Conservation (phyloP, 1,139 yeast species). For the Debaryomyces udenii region DNA sequence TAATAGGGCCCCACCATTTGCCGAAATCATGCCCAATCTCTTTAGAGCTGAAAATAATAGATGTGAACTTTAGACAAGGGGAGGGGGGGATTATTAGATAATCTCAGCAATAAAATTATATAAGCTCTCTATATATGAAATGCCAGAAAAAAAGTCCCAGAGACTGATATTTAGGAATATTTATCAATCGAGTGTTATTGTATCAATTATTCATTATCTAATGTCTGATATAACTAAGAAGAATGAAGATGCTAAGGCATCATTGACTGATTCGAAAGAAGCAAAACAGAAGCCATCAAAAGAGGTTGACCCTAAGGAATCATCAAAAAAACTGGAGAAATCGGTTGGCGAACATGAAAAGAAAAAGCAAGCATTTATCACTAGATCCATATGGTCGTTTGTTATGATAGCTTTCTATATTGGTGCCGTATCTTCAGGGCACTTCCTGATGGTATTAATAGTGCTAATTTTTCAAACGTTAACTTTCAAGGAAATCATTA, state of each 20-base stretch:
- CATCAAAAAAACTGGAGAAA: neutral
- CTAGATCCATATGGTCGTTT: conserved; percentile 92
- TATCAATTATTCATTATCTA: conserved; percentile 4
- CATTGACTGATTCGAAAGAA: conserved; percentile 4
- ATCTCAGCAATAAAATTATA: neutral
- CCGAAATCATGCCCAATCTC: too few species aligned
- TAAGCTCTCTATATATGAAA: conserved; percentile 1
- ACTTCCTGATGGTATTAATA: conserved; percentile 71
- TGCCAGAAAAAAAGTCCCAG: conserved; percentile 5
- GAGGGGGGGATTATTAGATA: neutral
- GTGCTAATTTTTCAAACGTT: conserved; percentile 76
- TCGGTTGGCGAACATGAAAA: conserved; percentile 48
- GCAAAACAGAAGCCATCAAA: neutral
- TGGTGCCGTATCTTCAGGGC: conserved; percentile 80
- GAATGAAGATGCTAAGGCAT: conserved; percentile 8
- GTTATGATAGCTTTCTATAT: conserved; percentile 85
- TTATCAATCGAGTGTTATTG: neutral
- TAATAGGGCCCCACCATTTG: too few species aligned
- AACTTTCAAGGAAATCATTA: conserved; percentile 89
- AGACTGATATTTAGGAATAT: neutral
- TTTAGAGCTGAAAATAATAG: neutral
- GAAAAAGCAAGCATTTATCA: conserved; percentile 80
- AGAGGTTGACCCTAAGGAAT: conserved; percentile 1
- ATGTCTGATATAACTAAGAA: conserved; percentile 6
- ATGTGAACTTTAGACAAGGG: neutral